phyloP scores from a whole-genome alignment of 2,329 filamentous ascomycete species.

The Pestalotiopsis sp. region DNA sequence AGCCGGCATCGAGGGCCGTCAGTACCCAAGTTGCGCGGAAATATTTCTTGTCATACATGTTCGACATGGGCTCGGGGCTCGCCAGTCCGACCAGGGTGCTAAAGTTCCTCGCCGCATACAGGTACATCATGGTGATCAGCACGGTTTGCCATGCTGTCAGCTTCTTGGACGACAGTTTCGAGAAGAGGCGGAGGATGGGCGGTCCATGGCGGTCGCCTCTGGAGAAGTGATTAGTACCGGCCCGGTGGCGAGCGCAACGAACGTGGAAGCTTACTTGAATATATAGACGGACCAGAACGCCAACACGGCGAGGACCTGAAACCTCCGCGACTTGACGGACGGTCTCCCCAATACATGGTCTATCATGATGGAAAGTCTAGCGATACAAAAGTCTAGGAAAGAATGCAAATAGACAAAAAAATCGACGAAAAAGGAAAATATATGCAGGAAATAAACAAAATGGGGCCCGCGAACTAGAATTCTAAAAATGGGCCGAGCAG shows the following conservation, averaged over 20 bases:
- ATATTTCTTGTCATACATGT: constrained; percentile 89
- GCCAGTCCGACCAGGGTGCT: constrained; percentile 89
- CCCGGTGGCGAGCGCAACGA: constrained; percentile 16
- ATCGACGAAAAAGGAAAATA: background rate
- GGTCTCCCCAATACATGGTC: constrained; percentile 93
- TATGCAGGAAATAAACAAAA: background rate
- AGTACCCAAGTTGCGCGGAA: constrained; percentile 97
- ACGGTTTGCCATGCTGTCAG: constrained; percentile 90
- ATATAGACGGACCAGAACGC: constrained; percentile 91
- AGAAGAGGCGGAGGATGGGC: constrained; percentile 72
- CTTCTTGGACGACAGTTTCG: constrained; percentile 67
- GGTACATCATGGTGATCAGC: constrained; percentile 83
- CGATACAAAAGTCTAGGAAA: background rate
- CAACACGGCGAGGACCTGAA: constrained; percentile 89
- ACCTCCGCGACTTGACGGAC: constrained; percentile 86
- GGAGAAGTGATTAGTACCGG: constrained; percentile 16
- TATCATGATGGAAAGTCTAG: constrained; percentile 48
- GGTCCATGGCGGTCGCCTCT: constrained; percentile 90
- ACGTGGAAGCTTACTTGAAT: constrained; percentile 58
- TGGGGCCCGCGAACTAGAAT: background rate
- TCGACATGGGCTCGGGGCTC: constrained; percentile 89
- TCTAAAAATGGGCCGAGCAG: background rate
- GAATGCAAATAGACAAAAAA: background rate
- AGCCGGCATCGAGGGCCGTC: constrained; percentile 92
- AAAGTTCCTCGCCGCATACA: constrained; percentile 92